Evolutionary conservation across 768 basidiomycete species (phyloP).

Genomic region (Cytidiella melzeri): DNA sequence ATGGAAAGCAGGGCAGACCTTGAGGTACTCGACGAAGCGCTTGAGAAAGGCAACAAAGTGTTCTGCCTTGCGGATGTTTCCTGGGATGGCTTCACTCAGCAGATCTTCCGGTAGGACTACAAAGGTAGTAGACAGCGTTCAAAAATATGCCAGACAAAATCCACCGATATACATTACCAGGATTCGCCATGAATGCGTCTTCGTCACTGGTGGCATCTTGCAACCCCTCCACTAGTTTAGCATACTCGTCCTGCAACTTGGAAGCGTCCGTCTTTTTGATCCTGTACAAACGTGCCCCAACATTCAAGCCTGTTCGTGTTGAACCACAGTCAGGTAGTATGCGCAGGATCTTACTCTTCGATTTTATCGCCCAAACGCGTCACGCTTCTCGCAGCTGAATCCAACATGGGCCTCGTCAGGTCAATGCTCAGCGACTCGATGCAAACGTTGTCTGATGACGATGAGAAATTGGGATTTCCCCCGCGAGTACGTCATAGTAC

Average conservation of each 20-base stretch:
- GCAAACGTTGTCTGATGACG: conserved; percentile 82
- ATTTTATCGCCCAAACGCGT: conserved; percentile 84
- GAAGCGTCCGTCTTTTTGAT: conserved; percentile 91
- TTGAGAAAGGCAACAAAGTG: conserved; percentile 98
- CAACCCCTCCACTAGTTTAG: conserved; percentile 88
- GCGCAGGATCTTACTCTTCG: conserved; percentile 67
- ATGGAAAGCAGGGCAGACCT: conserved; percentile 45
- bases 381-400: conserved; percentile 87
- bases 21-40: conserved; percentile 97
- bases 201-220: conserved; percentile 72
- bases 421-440: conserved; percentile 98
- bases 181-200: conserved; percentile 86
- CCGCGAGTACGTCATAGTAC: not conserved
- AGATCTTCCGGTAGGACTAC: conserved; percentile 91
- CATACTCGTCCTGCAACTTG: conserved; percentile 95
- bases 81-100: conserved; percentile 91
- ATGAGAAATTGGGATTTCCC: not conserved
- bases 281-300: conserved; percentile 33
- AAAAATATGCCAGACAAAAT: no score
- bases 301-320: not conserved
- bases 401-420: conserved; percentile 94
- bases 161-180: no score
- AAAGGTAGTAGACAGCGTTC: no score
- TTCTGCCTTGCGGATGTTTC: conserved; percentile 97
- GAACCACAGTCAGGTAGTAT: not conserved